Evolutionary conservation across 257 asterid species (phyloP).

Genomic region (Petunia secreta): DNA sequence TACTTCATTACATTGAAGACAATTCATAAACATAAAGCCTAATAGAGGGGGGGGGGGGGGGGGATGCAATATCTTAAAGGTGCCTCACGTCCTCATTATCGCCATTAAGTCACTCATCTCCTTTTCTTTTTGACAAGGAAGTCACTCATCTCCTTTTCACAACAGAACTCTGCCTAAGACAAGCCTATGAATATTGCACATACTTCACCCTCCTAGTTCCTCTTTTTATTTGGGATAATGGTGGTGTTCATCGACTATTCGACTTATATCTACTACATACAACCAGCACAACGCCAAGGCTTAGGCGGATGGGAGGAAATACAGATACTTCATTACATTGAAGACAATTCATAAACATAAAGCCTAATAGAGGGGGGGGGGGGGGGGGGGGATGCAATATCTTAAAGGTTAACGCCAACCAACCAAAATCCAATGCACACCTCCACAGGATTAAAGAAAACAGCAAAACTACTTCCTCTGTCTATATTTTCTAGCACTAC

Average conservation of each 20-base stretch:
- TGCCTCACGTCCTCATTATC: neutral
- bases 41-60: too few relatives aligned
- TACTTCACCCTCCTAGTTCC: neutral
- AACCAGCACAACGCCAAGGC: neutral
- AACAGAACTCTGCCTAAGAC: neutral
- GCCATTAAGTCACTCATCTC: neutral
- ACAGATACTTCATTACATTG: neutral
- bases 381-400: neutral
- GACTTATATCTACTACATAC: neutral
- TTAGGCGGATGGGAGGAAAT: neutral
- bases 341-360: neutral
- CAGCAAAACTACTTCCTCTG: slow-evolving; percentile 5
- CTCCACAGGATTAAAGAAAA: neutral
- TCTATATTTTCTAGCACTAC: neutral
- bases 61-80: neutral
- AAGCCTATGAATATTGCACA: neutral
- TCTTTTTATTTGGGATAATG: neutral
- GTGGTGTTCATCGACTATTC: neutral
- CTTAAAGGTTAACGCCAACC: neutral
- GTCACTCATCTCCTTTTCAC: neutral
- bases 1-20: neutral
- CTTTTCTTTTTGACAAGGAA: neutral
- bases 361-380: neutral
- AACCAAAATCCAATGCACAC: neutral
- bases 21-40: neutral